Percentiles rank a stretch among this genome's conserved stretches.
These are phyloP conservation scores for Rhodotorula sp. DNA, from an alignment of 1,284 basidiomycete genomes.

Conservation along the genomic window DNA sequence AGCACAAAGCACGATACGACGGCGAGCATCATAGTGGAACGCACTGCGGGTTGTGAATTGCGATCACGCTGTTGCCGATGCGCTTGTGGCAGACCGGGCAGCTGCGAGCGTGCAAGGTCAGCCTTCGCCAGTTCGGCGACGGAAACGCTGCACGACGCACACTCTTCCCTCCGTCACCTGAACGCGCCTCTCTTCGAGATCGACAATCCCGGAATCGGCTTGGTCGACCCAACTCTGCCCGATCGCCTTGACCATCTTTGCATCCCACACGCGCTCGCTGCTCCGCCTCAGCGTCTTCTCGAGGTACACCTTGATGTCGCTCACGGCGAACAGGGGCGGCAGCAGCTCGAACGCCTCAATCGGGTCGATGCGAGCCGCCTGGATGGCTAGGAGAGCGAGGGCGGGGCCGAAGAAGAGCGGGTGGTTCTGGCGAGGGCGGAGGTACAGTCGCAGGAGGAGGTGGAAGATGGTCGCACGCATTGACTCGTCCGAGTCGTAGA, in stretches of 20 bases:
- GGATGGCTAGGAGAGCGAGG: constrained; percentile 74
- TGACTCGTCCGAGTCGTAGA: constrained; percentile 62
- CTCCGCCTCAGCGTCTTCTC: constrained; percentile 64
- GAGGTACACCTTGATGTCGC: constrained; percentile 76
- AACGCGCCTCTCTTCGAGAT: constrained; percentile 75
- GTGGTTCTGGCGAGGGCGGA: constrained; percentile 61
- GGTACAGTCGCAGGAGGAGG: constrained; percentile 80
- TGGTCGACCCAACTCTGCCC: constrained; percentile 70
- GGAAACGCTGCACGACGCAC: constrained; percentile 56
- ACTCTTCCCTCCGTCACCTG: constrained; percentile 86
- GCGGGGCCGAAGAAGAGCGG: constrained; percentile 67
- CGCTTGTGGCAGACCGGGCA: constrained; percentile 95
- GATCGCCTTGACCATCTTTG: constrained; percentile 65
- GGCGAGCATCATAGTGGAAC: constrained; percentile 44
- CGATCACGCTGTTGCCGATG: constrained; percentile 89
- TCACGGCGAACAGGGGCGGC: constrained; percentile 78
- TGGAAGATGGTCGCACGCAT: constrained; percentile 66
- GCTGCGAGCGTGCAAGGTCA: constrained; percentile 53
- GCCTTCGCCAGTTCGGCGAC: background rate
- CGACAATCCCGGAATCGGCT: constrained; percentile 67
- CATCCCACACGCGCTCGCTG: constrained; percentile 62
- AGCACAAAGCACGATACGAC: background rate
- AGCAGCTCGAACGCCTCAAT: constrained; percentile 77
- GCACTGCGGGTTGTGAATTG: constrained; percentile 73
- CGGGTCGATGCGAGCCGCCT: constrained; percentile 76